Conservation (phyloP, 805 yeast genomes). For the Peterozyma toletana region DNA sequence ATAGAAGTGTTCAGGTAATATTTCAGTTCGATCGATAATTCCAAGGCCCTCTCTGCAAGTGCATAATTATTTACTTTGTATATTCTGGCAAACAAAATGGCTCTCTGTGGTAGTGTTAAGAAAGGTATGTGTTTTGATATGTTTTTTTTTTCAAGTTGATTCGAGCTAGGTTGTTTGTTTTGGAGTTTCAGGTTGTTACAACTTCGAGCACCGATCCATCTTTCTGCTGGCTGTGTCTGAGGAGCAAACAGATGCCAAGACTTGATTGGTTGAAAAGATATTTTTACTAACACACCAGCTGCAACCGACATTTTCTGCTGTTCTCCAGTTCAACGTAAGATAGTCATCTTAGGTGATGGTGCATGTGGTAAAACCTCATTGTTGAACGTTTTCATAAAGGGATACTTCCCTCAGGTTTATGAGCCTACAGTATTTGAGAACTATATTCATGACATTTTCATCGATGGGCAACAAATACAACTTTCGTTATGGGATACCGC, state of each 20-base stretch:
- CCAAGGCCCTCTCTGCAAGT: too few relatives aligned
- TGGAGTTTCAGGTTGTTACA: too few relatives aligned
- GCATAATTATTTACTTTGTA: too few relatives aligned
- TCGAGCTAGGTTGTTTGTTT: too few relatives aligned
- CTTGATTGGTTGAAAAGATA: too few relatives aligned
- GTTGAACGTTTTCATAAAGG: conserved; percentile 78
- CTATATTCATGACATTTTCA: conserved; percentile 93
- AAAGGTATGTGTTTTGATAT: conserved; percentile 29
- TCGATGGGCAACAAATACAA: conserved; percentile 89
- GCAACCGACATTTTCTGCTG: conserved; percentile 5
- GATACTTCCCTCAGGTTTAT: conserved; percentile 88
- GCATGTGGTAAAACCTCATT: conserved; percentile 96
- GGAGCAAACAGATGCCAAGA: too few relatives aligned
- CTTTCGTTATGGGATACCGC: conserved; percentile 98
- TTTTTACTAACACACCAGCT: too few relatives aligned
- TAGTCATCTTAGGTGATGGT: conserved; percentile 94
- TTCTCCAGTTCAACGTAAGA: conserved; percentile 69
- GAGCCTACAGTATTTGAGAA: conserved; percentile 97
- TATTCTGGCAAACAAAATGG: conserved; percentile 19
- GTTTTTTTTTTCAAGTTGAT: too few relatives aligned
- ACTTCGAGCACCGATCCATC: too few relatives aligned
- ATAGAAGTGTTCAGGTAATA: too few relatives aligned
- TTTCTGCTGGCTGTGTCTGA: too few relatives aligned
- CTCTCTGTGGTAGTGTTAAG: conserved; percentile 35
- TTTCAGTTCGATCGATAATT: too few relatives aligned